Conservation (phyloP, 139 green algal species). For the Chlorella sp. region DNA sequence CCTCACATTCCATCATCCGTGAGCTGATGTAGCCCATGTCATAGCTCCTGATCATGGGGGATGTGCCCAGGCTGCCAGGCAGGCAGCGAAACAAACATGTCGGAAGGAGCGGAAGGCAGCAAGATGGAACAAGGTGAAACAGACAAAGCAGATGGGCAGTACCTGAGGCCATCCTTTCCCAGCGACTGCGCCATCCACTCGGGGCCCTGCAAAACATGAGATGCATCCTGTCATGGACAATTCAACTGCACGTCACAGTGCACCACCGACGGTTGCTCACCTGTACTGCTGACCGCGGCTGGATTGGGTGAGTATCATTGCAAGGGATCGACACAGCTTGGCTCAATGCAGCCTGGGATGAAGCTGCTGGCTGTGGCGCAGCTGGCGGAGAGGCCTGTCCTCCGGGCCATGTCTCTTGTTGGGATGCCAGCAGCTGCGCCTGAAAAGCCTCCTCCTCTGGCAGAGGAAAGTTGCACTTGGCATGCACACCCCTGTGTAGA, state of each 20-base stretch:
- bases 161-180: slow-evolving; percentile 12
- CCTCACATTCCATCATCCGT: slow-evolving; percentile 64
- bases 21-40: slow-evolving; percentile 86
- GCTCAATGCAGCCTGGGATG: slow-evolving; percentile 8
- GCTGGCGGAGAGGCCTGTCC: neutral
- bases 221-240: no score
- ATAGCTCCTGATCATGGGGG: slow-evolving; percentile 71
- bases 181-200: slow-evolving; percentile 23
- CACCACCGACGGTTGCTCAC: neutral
- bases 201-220: neutral
- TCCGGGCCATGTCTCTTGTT: neutral
- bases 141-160: no score
- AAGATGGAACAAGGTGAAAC: neutral
- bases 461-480: slow-evolving; percentile 92
- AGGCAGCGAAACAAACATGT: no score
- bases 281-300: neutral
- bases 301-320: neutral
- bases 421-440: neutral
- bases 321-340: slow-evolving; percentile 24
- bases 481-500: slow-evolving; percentile 68
- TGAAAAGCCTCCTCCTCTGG: slow-evolving; percentile 49
- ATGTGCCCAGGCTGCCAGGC: slow-evolving; percentile 49
- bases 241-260: no score
- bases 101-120: no score
- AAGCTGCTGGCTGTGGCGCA: neutral